A percentile compares a stretch with the other conserved stretches of the same genome.
Evolutionary conservation across 2,329 filamentous ascomycete species (phyloP).

Genomic region (Zymoseptoria brevis): DNA sequence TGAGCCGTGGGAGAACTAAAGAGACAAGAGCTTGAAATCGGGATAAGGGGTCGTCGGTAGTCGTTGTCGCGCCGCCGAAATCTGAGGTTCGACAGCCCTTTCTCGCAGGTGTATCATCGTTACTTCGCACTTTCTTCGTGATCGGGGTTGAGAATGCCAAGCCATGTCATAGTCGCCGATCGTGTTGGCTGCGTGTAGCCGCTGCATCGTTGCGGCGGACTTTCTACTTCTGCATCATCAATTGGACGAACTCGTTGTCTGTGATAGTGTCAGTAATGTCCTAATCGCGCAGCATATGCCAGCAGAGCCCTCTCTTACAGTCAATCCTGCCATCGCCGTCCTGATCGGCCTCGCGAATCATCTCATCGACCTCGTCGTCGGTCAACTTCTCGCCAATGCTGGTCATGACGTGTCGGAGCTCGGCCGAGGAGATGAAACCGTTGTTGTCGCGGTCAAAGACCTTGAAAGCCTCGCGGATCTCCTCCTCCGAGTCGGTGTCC

Average conservation of each 20-base stretch:
- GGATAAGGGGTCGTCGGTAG: neutral
- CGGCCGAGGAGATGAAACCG: conserved; percentile 56
- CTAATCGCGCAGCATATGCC: neutral
- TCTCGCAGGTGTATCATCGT: neutral
- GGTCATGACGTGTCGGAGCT: conserved; percentile 56
- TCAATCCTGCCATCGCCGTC: conserved; percentile 58
- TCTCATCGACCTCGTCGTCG: conserved; percentile 57
- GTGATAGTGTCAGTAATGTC: conserved; percentile 4
- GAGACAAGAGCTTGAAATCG: neutral
- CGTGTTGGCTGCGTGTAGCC: neutral
- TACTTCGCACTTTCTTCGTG: neutral
- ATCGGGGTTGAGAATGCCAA: neutral
- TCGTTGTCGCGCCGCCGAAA: neutral
- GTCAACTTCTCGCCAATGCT: conserved; percentile 58
- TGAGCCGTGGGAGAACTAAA: neutral
- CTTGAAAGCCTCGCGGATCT: conserved; percentile 58
- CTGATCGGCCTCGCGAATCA: conserved; percentile 58
- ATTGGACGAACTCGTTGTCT: conserved; percentile 51
- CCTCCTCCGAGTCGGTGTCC: conserved; percentile 55
- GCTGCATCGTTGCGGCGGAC: neutral
- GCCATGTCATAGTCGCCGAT: neutral
- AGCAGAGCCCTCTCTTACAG: conserved; percentile 37
- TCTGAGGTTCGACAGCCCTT: neutral
- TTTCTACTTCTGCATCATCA: conserved; percentile 49
- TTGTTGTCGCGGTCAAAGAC: conserved; percentile 60